Conservation (phyloP, 805 yeast genomes). For the Candida succiphila region DNA sequence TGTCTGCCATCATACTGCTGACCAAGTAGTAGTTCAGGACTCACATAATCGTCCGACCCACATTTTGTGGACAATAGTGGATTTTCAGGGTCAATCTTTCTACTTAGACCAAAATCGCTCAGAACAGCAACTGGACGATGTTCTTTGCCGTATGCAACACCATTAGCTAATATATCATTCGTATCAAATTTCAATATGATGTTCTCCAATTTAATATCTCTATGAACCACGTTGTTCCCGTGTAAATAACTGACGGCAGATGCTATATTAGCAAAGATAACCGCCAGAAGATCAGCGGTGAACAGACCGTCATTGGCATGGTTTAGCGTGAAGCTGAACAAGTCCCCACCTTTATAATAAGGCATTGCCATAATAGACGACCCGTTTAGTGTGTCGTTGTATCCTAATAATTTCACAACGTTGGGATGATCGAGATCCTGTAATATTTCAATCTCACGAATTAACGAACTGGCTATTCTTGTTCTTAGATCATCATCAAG, state of each 20-base stretch:
- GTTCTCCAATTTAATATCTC: conserved; percentile 89
- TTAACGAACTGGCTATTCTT: conserved; percentile 49
- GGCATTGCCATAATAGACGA: conserved; percentile 50
- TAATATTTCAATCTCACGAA: conserved; percentile 69
- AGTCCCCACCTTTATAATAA: conserved; percentile 77
- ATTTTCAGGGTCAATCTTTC: conserved; percentile 47
- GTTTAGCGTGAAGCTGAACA: conserved; percentile 51
- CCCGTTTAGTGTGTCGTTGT: conserved; percentile 22
- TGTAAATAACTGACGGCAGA: conserved; percentile 70
- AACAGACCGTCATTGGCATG: conserved; percentile 33
- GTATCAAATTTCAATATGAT: conserved; percentile 36
- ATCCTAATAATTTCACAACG: conserved; percentile 52
- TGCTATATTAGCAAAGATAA: conserved; percentile 63
- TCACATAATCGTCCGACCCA: conserved; percentile 93
- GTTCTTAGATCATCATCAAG: conserved; percentile 26
- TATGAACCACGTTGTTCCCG: conserved; percentile 58
- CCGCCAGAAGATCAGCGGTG: conserved; percentile 38
- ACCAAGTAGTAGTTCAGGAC: conserved; percentile 90
- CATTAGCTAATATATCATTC: conserved; percentile 17
- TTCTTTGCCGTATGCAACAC: neutral
- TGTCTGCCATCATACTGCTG: conserved; percentile 84
- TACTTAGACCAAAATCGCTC: conserved; percentile 87
- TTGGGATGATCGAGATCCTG: conserved; percentile 54
- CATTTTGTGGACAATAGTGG: conserved; percentile 78
- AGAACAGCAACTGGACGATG: conserved; percentile 35